Evolutionary conservation across 306 rosid species (phyloP), one percentile per base, ranked within the genome.

Genomic region (Morella rubra): DNA sequence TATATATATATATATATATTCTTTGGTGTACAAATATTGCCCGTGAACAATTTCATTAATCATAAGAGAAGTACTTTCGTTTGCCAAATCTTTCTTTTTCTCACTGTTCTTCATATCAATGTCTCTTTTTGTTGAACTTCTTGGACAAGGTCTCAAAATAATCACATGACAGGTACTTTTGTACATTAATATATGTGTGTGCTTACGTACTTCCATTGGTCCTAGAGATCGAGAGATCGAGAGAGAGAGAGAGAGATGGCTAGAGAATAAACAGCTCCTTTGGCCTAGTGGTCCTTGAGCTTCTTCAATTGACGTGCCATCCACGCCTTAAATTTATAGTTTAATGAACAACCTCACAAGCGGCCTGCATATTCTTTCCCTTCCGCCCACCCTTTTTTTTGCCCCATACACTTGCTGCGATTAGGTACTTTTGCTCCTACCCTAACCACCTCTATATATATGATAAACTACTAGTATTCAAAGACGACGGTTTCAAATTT

Each of bases 271-370:
- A 40, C 4, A 62, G 14, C 18, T 40, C n/a, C n/a, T 13, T 13
- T 42, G 68, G 44, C 12, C 0, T 9, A 61, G 44, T 61, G 44
- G 68, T 61, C 44, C 68, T 10, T 6, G 19, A 22, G 68, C 10
- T 32, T 61, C 44, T 32, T 32, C 44, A 66, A 66, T 42, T 66
- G 46, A 66, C 16, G 32, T 66, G 71, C 27, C 50, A 66, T 66
- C 71, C 71, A 66, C 27, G 15, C 24, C 50, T 66, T 16, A 4
- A 62, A 1, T 22, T 3, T 19, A 22, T 62, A 41, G 50, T 65
- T 42, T 18, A 65, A 65, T 41, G 45, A 18, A 42, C 46, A 42
- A 41, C 22, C 22, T 40, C 22, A 14, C 3, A 7, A 1, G 20
- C 19, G 13, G 47, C 46, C 24, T 16, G 49, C 45, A 37, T 37